Base-by-base conservation (phyloP, 805 yeast species). In the Monosporozyma siamensis region DNA sequence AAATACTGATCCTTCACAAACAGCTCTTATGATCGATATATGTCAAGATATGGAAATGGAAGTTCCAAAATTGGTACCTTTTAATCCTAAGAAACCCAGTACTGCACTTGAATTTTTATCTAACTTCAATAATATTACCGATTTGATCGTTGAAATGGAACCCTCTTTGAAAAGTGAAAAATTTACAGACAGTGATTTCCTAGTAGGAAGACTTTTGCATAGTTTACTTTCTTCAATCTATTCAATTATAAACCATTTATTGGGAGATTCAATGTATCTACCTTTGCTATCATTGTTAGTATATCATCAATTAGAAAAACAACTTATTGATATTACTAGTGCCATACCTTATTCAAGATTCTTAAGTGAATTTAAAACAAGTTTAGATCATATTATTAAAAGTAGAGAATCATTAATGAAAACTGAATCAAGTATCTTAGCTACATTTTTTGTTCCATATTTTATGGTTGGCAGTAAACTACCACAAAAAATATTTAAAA, bases 101-200 rank as follows among this genome's bases (percentile, higher is more conserved):
- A 22, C 40, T 4, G 45, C 50, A 21, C 20, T 37, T 20, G 17
- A 25, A 0, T 42, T 41, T 21, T 38, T 50, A 34, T 23, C 27
- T 23, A 15, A 43, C 3, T 49, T 50, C 25, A 4, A 34, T 9
- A 20, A 40, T 17, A 40, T 45, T 1, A 17, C 39, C n/a, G 39
- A 44, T 1, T 46, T 36, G 17, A 25, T 49, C 12, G 18, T n/a
- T 24, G 31, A 24, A 9, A 45, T 50, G 20, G 38, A 42, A 18
- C 44, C 46, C 27, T 39, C 26, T 25, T 14, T 49, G 12, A 20
- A 21, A 6, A 46, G 45, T 34, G 52, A 47, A 37, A 39, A 29
- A n/a, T 45, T 50, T 17, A 45, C 45, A 15, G 40, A 38, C 2
- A 20, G 35, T 5, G 54, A 50, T 38, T 47, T 50, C 25, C 34